phyloP scores from a whole-genome alignment of 345 rosid species.

The Acer saccharum region DNA sequence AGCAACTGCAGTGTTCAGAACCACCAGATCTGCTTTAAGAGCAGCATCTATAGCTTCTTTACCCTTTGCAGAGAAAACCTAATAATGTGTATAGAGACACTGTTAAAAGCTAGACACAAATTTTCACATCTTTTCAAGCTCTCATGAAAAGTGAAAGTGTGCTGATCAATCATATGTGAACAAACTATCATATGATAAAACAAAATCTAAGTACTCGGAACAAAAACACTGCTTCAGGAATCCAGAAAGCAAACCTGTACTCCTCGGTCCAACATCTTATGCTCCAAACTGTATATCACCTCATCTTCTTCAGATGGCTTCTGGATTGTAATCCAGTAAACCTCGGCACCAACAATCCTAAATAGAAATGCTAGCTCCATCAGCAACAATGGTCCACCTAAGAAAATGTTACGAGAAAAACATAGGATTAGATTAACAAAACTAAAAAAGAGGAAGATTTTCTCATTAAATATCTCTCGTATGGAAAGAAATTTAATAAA shows the following conservation, averaged over 20 bases:
- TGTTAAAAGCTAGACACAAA: conserved; percentile 6
- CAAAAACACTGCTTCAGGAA: no score
- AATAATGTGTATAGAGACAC: not conserved
- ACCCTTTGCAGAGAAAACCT: conserved; percentile 75
- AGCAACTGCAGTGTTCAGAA: conserved; percentile 91
- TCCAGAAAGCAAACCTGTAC: conserved; percentile 39
- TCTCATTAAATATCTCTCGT: not conserved
- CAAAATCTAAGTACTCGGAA: no score
- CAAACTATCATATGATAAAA: not conserved
- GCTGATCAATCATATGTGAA: not conserved
- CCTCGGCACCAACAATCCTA: conserved; percentile 56
- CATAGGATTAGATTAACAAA: not conserved
- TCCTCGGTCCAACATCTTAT: conserved; percentile 54
- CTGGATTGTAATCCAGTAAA: conserved; percentile 50
- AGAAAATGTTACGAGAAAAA: not conserved
- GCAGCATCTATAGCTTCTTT: conserved; percentile 64
- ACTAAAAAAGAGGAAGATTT: not conserved
- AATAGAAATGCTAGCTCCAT: conserved; percentile 59
- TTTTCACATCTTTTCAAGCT: conserved; percentile 8
- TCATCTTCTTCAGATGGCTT: conserved; percentile 39
- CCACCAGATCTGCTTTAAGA: conserved; percentile 75
- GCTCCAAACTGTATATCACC: conserved; percentile 54
- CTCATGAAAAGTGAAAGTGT: conserved; percentile 8
- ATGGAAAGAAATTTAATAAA: conserved; percentile 10
- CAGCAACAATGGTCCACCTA: conserved; percentile 57